Evolutionary conservation across 2,329 filamentous ascomycete species (phyloP).

Genomic region (Hymenoscyphus linearis): DNA sequence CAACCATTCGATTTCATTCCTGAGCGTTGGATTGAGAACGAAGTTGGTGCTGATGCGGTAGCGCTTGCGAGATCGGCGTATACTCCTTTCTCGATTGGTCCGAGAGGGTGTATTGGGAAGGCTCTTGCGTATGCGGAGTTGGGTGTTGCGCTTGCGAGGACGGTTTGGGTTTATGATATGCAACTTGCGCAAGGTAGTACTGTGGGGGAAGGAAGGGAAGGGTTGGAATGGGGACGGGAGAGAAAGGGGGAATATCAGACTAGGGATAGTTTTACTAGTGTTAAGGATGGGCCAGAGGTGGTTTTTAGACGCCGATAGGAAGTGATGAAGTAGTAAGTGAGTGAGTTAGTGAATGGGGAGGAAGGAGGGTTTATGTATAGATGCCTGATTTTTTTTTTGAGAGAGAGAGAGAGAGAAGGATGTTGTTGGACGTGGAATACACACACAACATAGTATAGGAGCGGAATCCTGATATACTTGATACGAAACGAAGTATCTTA

Average conservation of each 20-base stretch:
- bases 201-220: slow-evolving; percentile 48
- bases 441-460: no score
- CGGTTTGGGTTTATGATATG: slow-evolving; percentile 24
- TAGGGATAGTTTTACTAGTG: background rate
- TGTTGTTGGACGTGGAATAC: no score
- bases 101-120: slow-evolving; percentile 28
- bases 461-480: no score
- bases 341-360: background rate
- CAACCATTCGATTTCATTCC: slow-evolving; percentile 38
- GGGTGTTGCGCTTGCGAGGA: slow-evolving; percentile 19
- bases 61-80: slow-evolving; percentile 19
- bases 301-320: background rate
- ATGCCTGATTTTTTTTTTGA: background rate
- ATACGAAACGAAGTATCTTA: no score
- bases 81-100: slow-evolving; percentile 25
- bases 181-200: slow-evolving; percentile 30
- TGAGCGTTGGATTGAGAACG: slow-evolving; percentile 39
- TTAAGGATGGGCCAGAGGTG: background rate
- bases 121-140: slow-evolving; percentile 24
- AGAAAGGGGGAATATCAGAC: background rate
- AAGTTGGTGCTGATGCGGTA: background rate
- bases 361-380: no score
- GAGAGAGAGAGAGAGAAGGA: no score
- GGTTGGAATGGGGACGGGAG: background rate
- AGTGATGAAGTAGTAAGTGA: background rate